These are phyloP conservation scores for Penicillium diatomitis DNA, from an alignment of 495 filamentous ascomycete species.

Conservation along the genomic window DNA sequence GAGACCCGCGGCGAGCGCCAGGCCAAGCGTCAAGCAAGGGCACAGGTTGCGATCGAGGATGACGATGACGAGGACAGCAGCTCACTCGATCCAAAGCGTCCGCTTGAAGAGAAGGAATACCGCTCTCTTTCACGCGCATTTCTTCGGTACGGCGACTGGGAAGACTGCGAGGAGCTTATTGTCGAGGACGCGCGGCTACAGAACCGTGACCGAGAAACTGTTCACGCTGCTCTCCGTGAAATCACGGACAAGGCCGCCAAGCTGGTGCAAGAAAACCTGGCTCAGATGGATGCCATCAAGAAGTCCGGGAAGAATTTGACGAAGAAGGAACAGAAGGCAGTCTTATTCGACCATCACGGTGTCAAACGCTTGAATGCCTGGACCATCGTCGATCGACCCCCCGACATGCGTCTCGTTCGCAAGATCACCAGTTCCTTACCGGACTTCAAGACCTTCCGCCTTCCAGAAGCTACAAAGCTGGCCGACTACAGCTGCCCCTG, in stretches of 20 bases:
- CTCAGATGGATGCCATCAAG: conserved; percentile 50
- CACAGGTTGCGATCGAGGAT: conserved; percentile 54
- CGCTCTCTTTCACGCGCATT: conserved; percentile 82
- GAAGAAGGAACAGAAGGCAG: conserved; percentile 95
- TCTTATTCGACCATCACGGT: conserved; percentile 84
- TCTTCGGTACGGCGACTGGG: conserved; percentile 78
- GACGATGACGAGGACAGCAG: conserved; percentile 46
- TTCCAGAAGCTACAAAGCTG: conserved; percentile 83
- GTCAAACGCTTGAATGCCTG: conserved; percentile 92
- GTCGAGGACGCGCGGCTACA: conserved; percentile 74
- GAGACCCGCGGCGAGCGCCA: conserved; percentile 78
- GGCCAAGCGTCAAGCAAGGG: conserved; percentile 84
- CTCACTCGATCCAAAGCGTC: conserved; percentile 70
- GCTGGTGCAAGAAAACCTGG: conserved; percentile 59
- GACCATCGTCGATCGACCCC: conserved; percentile 81
- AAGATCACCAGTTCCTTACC: conserved; percentile 53
- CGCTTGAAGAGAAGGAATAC: conserved; percentile 81
- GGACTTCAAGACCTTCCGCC: conserved; percentile 68
- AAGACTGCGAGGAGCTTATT: conserved; percentile 76
- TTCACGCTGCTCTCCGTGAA: conserved; percentile 61
- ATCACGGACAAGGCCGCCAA: conserved; percentile 61
- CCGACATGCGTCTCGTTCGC: conserved; percentile 76
- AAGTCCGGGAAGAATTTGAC: conserved; percentile 65
- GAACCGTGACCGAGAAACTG: conserved; percentile 67
- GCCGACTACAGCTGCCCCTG: conserved; percentile 81